Percentiles rank a stretch among this genome's conserved stretches.
phyloP scores from a whole-genome alignment of 306 rosid species.

The Acacia confusa region DNA sequence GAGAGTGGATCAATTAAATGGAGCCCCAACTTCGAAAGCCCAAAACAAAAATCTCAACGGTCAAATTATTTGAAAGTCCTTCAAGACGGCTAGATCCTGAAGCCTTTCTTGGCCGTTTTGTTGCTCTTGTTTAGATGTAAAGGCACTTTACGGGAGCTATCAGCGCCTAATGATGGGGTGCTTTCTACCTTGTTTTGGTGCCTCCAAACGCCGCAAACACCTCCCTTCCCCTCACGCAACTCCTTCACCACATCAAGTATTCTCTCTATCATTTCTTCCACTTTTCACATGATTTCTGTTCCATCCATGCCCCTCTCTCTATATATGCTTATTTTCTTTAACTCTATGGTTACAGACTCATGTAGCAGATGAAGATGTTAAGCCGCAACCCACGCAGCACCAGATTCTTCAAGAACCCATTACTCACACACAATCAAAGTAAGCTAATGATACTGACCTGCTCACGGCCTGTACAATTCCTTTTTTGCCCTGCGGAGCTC shows the following conservation, averaged over 20 bases:
- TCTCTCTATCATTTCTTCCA: not conserved
- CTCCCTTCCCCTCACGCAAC: conserved; percentile 1
- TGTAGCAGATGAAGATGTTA: conserved; percentile 36
- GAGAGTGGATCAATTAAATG: not conserved
- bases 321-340: not conserved
- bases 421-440: conserved; percentile 45
- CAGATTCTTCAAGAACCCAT: conserved; percentile 26
- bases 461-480: not conserved
- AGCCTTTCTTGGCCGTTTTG: conserved; percentile 34
- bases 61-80: conserved; percentile 40
- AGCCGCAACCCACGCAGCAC: conserved; percentile 30
- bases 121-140: conserved; percentile 18
- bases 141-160: conserved; percentile 38
- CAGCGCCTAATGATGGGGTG: conserved; percentile 50
- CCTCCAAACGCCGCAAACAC: conserved; percentile 42
- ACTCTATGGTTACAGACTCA: conserved; percentile 29
- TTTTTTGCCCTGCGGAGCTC: not conserved
- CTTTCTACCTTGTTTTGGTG: conserved; percentile 53
- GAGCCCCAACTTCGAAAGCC: conserved; percentile 12
- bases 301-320: not conserved
- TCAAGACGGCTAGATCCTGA: not conserved
- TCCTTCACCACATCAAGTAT: conserved; percentile 32
- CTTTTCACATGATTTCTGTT: not conserved
- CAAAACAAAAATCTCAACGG: conserved; percentile 38
- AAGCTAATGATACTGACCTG: conserved; percentile 27